These are phyloP conservation scores for Eucalyptus microcorys DNA, from an alignment of 345 rosid species.

Conservation along the genomic window DNA sequence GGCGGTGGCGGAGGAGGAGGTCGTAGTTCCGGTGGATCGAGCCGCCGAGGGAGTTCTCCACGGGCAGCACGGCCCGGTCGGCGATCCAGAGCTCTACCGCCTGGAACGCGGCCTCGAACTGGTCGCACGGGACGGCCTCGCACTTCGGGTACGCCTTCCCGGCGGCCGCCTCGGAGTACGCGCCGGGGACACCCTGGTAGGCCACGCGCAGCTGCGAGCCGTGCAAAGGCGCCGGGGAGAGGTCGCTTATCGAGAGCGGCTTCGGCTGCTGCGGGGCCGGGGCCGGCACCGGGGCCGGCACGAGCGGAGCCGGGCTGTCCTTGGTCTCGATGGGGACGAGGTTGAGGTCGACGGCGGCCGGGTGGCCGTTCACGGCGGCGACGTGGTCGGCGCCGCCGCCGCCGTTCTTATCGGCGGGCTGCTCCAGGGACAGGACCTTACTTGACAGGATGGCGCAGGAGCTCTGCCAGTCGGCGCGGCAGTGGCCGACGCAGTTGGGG, in stretches of 20 bases:
- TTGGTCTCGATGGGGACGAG: conserved; percentile 37
- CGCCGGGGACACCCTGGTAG: conserved; percentile 97
- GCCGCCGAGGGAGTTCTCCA: conserved; percentile 93
- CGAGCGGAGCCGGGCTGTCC: neutral
- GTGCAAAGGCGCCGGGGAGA: conserved; percentile 85
- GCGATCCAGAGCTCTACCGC: conserved; percentile 99
- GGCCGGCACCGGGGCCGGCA: neutral
- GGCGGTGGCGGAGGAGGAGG: conserved; percentile 91
- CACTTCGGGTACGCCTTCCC: conserved; percentile 94
- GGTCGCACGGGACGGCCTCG: conserved; percentile 94
- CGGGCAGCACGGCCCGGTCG: conserved; percentile 87
- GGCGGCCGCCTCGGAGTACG: conserved; percentile 95
- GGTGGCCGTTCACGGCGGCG: conserved; percentile 47
- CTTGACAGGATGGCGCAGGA: conserved; percentile 73
- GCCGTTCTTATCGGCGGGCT: neutral
- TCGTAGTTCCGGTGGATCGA: conserved; percentile 96
- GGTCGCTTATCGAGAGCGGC: conserved; percentile 57
- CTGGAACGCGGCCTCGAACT: conserved; percentile 92
- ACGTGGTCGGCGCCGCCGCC: conserved; percentile 17
- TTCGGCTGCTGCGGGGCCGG: conserved; percentile 10
- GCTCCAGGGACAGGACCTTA: conserved; percentile 41
- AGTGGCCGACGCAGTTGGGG: conserved; percentile 28
- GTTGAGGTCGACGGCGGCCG: conserved; percentile 30
- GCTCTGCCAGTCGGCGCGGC: conserved; percentile 68
- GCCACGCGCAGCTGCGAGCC: conserved; percentile 87